These are phyloP conservation scores for Apodospora peruviana DNA, from an alignment of 495 filamentous ascomycete species.

Conservation along the genomic window DNA sequence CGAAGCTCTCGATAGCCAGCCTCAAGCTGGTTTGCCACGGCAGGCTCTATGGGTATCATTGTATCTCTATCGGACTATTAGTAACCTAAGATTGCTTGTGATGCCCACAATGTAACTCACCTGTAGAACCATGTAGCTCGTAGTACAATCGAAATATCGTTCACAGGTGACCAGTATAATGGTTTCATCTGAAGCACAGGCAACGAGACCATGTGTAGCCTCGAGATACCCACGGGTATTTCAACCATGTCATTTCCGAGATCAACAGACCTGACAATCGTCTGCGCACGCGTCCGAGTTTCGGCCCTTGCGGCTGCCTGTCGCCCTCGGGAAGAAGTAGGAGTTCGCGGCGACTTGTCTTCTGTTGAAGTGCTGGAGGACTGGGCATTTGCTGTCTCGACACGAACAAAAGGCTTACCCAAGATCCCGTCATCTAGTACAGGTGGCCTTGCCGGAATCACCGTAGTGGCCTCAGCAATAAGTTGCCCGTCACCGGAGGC, in stretches of 20 bases:
- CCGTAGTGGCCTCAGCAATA: background rate
- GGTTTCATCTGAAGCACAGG: constrained; percentile 75
- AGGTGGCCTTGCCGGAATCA: constrained; percentile 22
- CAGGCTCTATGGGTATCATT: constrained; percentile 81
- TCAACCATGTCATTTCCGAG: constrained; percentile 30
- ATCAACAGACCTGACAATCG: background rate
- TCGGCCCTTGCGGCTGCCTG: background rate
- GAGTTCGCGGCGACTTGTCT: constrained; percentile 5
- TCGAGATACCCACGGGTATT: constrained; percentile 71
- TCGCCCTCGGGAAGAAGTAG: constrained; percentile 3
- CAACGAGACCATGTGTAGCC: constrained; percentile 58
- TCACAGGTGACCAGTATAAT: constrained; percentile 96
- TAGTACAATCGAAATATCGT: constrained; percentile 76
- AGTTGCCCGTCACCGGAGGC: constrained; percentile 9
- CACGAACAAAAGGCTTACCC: constrained; percentile 41
- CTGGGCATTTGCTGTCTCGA: too few species aligned
- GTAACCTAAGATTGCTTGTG: too few species aligned
- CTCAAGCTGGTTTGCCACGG: constrained; percentile 90
- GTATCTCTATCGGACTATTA: constrained; percentile 73
- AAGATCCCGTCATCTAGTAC: constrained; percentile 39
- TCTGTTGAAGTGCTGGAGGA: constrained; percentile 5
- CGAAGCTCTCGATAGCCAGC: constrained; percentile 78
- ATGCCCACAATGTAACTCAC: too few species aligned
- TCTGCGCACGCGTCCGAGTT: background rate
- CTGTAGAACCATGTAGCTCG: constrained; percentile 93